phyloP scores from a whole-genome alignment of 331 rosid genomes.

The Quercus phellos region DNA sequence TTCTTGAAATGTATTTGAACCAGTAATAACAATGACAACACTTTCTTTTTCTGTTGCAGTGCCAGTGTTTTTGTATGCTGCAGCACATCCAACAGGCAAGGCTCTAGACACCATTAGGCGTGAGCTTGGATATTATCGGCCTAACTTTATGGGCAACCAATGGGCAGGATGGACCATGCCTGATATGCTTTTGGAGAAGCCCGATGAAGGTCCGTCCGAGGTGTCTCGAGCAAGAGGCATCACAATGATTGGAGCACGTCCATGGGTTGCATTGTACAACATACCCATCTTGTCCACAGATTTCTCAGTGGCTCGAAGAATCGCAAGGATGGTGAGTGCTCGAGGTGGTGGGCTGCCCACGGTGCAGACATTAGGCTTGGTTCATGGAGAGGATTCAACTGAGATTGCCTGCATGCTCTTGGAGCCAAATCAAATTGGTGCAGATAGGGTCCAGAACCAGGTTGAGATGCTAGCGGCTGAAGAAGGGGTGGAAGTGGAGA shows the following conservation, averaged over 20 bases:
- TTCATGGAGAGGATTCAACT: slow-evolving; percentile 48
- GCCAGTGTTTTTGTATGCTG: slow-evolving; percentile 72
- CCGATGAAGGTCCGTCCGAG: slow-evolving; percentile 54
- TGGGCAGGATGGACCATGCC: slow-evolving; percentile 88
- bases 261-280: slow-evolving; percentile 67
- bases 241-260: slow-evolving; percentile 69
- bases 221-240: slow-evolving; percentile 56
- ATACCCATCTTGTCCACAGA: slow-evolving; percentile 56
- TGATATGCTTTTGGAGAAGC: slow-evolving; percentile 46
- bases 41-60: slow-evolving; percentile 34
- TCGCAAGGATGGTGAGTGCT: slow-evolving; percentile 71
- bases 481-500: slow-evolving; percentile 69
- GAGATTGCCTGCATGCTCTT: slow-evolving; percentile 79
- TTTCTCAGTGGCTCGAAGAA: slow-evolving; percentile 39
- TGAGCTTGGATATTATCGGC: slow-evolving; percentile 62
- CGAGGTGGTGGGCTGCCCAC: slow-evolving; percentile 82
- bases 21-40: not conserved
- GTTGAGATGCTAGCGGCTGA: slow-evolving; percentile 61
- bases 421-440: slow-evolving; percentile 77
- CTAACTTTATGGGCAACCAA: slow-evolving; percentile 65
- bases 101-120: slow-evolving; percentile 62
- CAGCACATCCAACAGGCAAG: slow-evolving; percentile 85
- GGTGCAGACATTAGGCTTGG: slow-evolving; percentile 59
- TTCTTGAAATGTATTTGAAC: not conserved
- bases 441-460: slow-evolving; percentile 56